Evolutionary conservation across 371 early-diverging fungal genomes (phyloP), one percentile per base, ranked within the genome.

Genomic region (Actinomortierella wolfii): DNA sequence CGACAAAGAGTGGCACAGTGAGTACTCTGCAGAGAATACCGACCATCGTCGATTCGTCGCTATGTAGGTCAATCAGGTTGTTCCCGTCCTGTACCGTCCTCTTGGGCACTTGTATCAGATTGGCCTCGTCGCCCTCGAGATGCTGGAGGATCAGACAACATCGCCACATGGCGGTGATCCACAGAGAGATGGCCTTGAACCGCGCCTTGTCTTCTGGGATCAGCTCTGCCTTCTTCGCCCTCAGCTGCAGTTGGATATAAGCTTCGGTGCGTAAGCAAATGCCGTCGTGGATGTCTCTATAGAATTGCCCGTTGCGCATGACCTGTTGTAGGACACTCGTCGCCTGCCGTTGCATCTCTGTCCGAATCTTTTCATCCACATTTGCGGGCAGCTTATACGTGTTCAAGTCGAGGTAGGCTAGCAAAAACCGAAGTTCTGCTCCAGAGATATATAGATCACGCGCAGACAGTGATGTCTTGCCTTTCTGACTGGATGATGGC

Each of bases 161-260:
- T 24, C 86, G 77, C 52, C 80, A 78, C 45, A 84, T 64, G 1
- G 83, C 83, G 0, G 85, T 76, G 8, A 83, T 56, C 86, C 86
- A 86, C 18, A 84, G 71, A 26, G 65, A 69, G n/a, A 78, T 58
- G 2, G 78, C 64, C 39, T 80, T 77, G 4, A 78, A 59, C 26
- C 73, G 78, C 14, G 68, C 56, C 7, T 73, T 76, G n/a, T 79
- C 68, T 8, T 58, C 24, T 2, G 77, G 53, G 1, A 52, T 49
- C 23, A 54, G 44, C 9, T 61, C 45, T 21, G 61, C 65, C 53
- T 64, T 79, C 23, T 49, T 59, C 26, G 57, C 44, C 29, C 67
- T 57, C 13, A 81, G 73, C 51, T 83, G 81, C 0, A 83, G 45
- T 45, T 79, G 79, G 20, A 78, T 53, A 1, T 81, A 55, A 7